Conservation (phyloP, 106 monocot species). For the Dendrobium chrysotoxum region DNA sequence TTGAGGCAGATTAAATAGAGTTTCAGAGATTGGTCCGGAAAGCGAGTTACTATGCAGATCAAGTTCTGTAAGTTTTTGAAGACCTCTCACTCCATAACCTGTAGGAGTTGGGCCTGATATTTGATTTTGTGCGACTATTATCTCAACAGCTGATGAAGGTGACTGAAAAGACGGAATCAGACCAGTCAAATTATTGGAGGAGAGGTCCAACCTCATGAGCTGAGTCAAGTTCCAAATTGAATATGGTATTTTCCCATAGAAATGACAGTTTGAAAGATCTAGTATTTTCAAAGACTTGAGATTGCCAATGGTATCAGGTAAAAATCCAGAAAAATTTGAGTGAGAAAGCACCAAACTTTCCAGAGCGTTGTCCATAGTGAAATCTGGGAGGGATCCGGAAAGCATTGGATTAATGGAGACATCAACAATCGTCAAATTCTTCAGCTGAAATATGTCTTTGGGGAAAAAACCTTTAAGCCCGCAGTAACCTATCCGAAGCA, state of each 20-base stretch:
- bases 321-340: conserved; percentile 39
- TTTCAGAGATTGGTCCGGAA: conserved; percentile 27
- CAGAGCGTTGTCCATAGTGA: conserved; percentile 15
- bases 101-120: conserved; percentile 17
- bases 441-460: conserved; percentile 19
- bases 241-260: conserved; percentile 44
- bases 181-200: conserved; percentile 49
- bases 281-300: conserved; percentile 34
- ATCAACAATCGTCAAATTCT: conserved; percentile 33
- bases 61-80: conserved; percentile 24
- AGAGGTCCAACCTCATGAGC: conserved; percentile 53
- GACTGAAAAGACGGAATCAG: conserved; percentile 15
- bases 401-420: conserved; percentile 45
- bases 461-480: conserved; percentile 47
- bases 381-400: conserved; percentile 31
- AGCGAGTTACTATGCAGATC: conserved; percentile 50
- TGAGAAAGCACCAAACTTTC: conserved; percentile 24
- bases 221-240: conserved; percentile 28
- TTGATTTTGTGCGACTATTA: conserved; percentile 18
- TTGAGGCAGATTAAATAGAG: conserved; percentile 37
- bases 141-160: not conserved
- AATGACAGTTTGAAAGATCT: conserved; percentile 24
- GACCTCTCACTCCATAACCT: not conserved
- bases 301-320: conserved; percentile 24
- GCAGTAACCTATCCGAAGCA: conserved; percentile 23